Evolutionary conservation across 352 stramenopile genomes (phyloP), one percentile per base, ranked within the genome.

Genomic region (Globisporangium spiculum): DNA sequence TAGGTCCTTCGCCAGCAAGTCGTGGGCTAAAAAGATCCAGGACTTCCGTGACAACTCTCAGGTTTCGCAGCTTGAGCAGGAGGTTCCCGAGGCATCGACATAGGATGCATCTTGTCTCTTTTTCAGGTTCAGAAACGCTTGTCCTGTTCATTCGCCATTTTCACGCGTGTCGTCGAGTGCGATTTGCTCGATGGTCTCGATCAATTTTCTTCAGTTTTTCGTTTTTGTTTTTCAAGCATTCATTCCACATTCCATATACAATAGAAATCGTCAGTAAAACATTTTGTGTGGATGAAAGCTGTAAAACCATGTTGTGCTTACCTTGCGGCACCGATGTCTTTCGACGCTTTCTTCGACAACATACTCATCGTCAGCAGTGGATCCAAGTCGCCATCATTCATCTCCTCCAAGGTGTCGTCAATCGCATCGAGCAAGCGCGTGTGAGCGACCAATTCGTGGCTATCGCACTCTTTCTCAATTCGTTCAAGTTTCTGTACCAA

Each of bases 1-100:
- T 57, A 88, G 80, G 80, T 83, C 72, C 1, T 46, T 88, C 22
- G 70, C 78, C 24, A 81, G 59, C 63, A 88, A 80, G 63, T 74
- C 60, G n/a, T 88, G 80, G 78, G 73, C 69, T 32, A 53, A 75
- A 4, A 69, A 68, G 34, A 48, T 70, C 54, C 68, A 67, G 22
- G 65, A 70, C 16, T 86, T 76, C 70, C 72, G 34, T 2, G 38
- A 50, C 1, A 27, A 46, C 26, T n/a, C 36, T 3, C 53, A 38
- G 10, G 27, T 9, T n/a, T n/a, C 26, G 26, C 53, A 63, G 32
- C 50, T 60, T 24, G 24, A 27, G 8, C 24, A 50, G 18, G 54
- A 63, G 52, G n/a, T 14, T 3, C 53, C 52, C 46, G 55, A 67
- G 56, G 60, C 60, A 58, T 61, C 71, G 16, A 3, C 8, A 18